Evolutionary conservation across 495 filamentous ascomycete species (phyloP).

Genomic region (Copromyces sp.): DNA sequence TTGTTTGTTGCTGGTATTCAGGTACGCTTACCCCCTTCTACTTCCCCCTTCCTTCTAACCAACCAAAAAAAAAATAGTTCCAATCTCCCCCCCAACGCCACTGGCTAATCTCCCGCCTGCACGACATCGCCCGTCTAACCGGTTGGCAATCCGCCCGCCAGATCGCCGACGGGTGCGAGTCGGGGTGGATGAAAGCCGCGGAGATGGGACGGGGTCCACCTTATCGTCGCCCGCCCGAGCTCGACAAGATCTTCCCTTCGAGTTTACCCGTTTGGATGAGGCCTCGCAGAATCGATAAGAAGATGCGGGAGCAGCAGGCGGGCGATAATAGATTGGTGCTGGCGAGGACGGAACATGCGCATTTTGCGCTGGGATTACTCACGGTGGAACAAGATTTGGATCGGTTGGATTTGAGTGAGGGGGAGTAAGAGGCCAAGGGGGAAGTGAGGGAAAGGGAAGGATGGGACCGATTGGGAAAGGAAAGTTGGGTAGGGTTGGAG

Average conservation of each 20-base stretch:
- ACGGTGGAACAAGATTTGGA: constrained; percentile 43
- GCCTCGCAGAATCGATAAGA: constrained; percentile 31
- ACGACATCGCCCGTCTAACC: constrained; percentile 65
- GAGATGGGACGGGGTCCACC: constrained; percentile 64
- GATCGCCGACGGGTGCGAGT: constrained; percentile 76
- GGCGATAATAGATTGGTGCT: constrained; percentile 30
- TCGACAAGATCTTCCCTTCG: constrained; percentile 22
- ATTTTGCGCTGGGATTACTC: constrained; percentile 44
- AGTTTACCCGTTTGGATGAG: constrained; percentile 26
- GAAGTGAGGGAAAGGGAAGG: constrained; percentile 11
- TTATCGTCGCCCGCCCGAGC: constrained; percentile 45
- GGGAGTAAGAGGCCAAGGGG: neutral
- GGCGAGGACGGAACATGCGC: constrained; percentile 38
- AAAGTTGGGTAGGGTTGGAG: neutral
- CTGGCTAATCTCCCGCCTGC: constrained; percentile 64
- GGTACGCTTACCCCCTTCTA: constrained; percentile 19
- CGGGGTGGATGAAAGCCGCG: constrained; percentile 64
- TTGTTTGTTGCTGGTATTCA: constrained; percentile 79
- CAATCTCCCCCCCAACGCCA: constrained; percentile 57
- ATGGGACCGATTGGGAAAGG: neutral
- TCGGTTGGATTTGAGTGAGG: constrained; percentile 29
- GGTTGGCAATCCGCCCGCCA: constrained; percentile 77
- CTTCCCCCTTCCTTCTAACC: neutral
- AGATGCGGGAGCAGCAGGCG: constrained; percentile 29
- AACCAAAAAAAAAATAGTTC: constrained; percentile 31